Percentiles rank a stretch among this genome's conserved stretches.
Conservation (phyloP, 331 rosid genomes). For the Quercus tomentella region DNA sequence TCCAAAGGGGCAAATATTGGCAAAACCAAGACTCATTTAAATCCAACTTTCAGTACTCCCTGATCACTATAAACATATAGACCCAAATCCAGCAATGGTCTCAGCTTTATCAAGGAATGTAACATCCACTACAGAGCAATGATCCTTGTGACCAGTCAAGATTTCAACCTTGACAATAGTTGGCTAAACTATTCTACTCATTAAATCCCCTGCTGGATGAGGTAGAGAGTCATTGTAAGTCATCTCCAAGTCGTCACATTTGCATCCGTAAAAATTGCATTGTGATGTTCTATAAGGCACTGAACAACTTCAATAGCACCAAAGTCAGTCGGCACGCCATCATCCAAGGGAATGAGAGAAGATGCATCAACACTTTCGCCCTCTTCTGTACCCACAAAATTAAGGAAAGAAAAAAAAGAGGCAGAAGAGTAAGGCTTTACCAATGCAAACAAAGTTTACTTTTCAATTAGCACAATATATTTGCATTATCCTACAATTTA, state of each 20-base stretch:
- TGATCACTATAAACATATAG: conserved; percentile 11
- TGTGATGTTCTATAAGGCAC: conserved; percentile 91
- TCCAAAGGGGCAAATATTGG: background rate
- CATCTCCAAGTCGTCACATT: conserved; percentile 92
- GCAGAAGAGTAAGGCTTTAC: background rate
- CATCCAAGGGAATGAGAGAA: conserved; percentile 89
- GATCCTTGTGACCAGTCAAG: conserved; percentile 12
- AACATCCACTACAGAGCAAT: background rate
- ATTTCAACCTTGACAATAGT: background rate
- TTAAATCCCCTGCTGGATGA: conserved; percentile 10
- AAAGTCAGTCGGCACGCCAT: conserved; percentile 69
- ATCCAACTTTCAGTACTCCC: background rate
- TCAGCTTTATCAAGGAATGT: background rate
- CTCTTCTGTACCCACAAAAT: conserved; percentile 54
- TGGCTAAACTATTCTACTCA: background rate
- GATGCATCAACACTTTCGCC: conserved; percentile 60
- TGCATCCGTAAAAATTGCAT: conserved; percentile 89
- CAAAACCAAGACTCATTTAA: background rate
- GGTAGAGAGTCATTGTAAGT: conserved; percentile 4
- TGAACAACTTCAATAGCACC: conserved; percentile 88
- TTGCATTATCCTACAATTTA: background rate
- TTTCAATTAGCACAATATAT: conserved; percentile 7
- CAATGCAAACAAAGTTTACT: background rate
- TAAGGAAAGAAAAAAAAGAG: background rate
- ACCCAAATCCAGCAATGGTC: conserved; percentile 16